Base-by-base conservation (phyloP, 257 asterid genomes). In the Euphrasia confusa region DNA sequence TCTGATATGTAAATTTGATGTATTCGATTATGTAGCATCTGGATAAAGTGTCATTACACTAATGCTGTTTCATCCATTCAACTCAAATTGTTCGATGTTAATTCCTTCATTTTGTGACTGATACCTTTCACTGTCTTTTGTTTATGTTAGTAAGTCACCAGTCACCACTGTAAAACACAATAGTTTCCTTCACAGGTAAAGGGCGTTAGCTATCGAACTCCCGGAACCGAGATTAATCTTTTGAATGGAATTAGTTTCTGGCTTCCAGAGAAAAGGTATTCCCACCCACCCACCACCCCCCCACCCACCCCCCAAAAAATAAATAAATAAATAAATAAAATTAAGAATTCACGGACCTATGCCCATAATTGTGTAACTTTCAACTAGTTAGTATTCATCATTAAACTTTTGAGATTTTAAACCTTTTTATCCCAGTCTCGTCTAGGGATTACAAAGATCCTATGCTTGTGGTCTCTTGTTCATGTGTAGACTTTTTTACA, bases 161-260 rank as follows among this genome's bases (percentile, higher is more conserved):
- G 54, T 24, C 21, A 21, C 10, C 10, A 2, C 12, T 53, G 33
- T 18, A 18, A 53, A 18, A 53, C 33, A 53, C 9, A 18, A 53
- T 18, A 54, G 26, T 53, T 53, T 13, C 58, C 33, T 53, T 27
- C 68, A 47, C 83, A 92, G 98, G 61, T 86, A 58, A 81, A 77
- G 82, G 88, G 76, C 17, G 75, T 86, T 50, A 72, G 83, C 32
- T 92, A 83, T 71, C 87, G 82, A 76, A 85, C 93, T 61, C 95
- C 97, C 21, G 98, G 97, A 72, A 89, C 97, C 57, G 76, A 86
- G 78, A 68, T 74, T 71, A 72, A 84, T 79, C 89, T 92, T 66
- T 73, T 92, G 80, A 72, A 80, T 64, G 79, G 78, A 64, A 74
- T 84, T 74, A 84, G 66, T 69, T 71, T 92, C 70, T 83, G 95